Evolutionary conservation across 2,329 filamentous ascomycete genomes (phyloP).

Genomic region (Penicillium sp.): DNA sequence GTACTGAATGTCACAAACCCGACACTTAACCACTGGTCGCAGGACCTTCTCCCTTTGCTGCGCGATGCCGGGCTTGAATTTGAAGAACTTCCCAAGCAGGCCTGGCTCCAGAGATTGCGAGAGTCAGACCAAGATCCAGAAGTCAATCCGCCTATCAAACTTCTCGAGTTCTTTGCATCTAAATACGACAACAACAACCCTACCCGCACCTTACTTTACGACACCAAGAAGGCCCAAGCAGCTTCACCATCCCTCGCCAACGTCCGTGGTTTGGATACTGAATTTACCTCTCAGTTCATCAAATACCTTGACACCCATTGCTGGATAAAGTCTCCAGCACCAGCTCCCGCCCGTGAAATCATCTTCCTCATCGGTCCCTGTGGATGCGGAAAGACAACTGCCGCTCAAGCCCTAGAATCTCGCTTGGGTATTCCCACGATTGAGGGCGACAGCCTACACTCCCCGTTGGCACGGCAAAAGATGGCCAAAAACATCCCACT

Average conservation of each 20-base stretch:
- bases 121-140: constrained; percentile 53
- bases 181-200: constrained; percentile 53
- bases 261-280: constrained; percentile 10
- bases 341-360: constrained; percentile 11
- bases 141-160: constrained; percentile 56
- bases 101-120: constrained; percentile 43
- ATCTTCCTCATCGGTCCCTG: constrained; percentile 54
- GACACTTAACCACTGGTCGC: constrained; percentile 41
- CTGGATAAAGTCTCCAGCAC: constrained; percentile 5
- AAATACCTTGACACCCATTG: constrained; percentile 19
- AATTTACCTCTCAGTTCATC: constrained; percentile 17
- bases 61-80: constrained; percentile 49
- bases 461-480: constrained; percentile 54
- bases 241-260: constrained; percentile 20
- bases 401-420: constrained; percentile 51
- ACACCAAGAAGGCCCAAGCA: constrained; percentile 23
- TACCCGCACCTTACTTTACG: constrained; percentile 34
- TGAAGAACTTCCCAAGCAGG: constrained; percentile 25
- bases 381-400: constrained; percentile 59
- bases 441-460: constrained; percentile 59
- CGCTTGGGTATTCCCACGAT: constrained; percentile 40
- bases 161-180: constrained; percentile 56
- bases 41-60: constrained; percentile 59
- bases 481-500: constrained; percentile 56
- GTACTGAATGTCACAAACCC: constrained; percentile 57